These are phyloP conservation scores for Geranium rotundifolium DNA, from an alignment of 345 rosid species.

Conservation along the genomic window DNA sequence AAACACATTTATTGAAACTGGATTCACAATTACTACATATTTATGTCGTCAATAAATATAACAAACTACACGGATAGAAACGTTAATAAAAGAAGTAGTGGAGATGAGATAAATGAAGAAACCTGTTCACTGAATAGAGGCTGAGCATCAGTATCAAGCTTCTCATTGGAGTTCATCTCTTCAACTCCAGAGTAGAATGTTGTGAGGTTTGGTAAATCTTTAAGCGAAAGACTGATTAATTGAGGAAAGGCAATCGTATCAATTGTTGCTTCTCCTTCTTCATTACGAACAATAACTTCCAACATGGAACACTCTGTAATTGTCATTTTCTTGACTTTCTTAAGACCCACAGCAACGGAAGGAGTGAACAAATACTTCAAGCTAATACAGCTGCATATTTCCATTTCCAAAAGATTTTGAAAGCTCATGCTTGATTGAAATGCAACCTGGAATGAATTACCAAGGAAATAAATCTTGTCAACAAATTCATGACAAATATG, in stretches of 20 bases:
- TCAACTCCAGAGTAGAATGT: constrained; percentile 1
- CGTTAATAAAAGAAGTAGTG: no score
- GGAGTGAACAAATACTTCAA: constrained; percentile 10
- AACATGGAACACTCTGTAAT: not conserved
- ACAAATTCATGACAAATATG: no score
- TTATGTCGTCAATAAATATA: no score
- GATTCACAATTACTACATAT: no score
- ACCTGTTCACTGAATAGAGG: no score
- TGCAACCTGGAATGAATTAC: no score
- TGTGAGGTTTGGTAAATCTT: not conserved
- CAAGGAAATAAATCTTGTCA: no score
- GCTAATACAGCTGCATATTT: not conserved
- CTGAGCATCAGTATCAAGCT: no score
- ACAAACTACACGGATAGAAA: no score
- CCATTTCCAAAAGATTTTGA: not conserved
- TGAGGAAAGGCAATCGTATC: constrained; percentile 7
- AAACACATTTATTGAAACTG: no score
- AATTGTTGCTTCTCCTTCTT: not conserved
- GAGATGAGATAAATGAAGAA: no score
- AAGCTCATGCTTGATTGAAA: constrained; percentile 2
- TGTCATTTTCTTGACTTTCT: not conserved
- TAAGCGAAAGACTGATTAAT: not conserved
- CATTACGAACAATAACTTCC: constrained; percentile 8
- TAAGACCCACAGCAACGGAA: constrained; percentile 8
- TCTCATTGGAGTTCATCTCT: no score